Evolutionary conservation across 2,329 filamentous ascomycete species (phyloP).

Genomic region (Calonectria fujianensis): DNA sequence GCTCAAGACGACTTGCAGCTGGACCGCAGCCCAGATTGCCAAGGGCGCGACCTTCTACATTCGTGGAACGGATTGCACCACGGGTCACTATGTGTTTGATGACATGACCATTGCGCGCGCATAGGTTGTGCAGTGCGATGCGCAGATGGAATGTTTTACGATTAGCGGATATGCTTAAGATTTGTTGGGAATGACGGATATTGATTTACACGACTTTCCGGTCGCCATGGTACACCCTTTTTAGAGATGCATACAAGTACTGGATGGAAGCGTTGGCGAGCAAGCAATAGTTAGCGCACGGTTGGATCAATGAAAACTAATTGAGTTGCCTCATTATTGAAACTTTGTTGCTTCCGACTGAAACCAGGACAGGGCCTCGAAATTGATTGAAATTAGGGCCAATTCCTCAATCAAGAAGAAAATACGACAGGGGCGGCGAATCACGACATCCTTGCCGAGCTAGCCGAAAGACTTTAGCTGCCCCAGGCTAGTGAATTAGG

Average conservation of each 20-base stretch:
- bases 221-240: neutral
- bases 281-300: neutral
- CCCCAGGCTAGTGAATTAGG: neutral
- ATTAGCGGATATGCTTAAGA: neutral
- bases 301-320: neutral
- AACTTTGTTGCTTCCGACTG: neutral
- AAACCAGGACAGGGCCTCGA: neutral
- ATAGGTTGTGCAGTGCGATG: neutral
- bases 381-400: neutral
- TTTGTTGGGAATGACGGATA: neutral
- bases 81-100: conserved; percentile 11
- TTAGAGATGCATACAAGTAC: neutral
- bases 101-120: neutral
- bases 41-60: conserved; percentile 1
- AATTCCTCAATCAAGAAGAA: neutral
- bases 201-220: neutral
- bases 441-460: neutral
- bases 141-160: neutral
- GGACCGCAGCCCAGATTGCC: conserved; percentile 9
- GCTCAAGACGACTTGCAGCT: conserved; percentile 6
- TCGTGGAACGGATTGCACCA: neutral
- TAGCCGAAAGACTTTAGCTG: neutral
- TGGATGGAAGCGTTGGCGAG: too few species aligned
- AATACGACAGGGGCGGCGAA: neutral
- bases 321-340: neutral